Base-by-base conservation (phyloP, 768 basidiomycete genomes). In the Xerocomellus intermedius region DNA sequence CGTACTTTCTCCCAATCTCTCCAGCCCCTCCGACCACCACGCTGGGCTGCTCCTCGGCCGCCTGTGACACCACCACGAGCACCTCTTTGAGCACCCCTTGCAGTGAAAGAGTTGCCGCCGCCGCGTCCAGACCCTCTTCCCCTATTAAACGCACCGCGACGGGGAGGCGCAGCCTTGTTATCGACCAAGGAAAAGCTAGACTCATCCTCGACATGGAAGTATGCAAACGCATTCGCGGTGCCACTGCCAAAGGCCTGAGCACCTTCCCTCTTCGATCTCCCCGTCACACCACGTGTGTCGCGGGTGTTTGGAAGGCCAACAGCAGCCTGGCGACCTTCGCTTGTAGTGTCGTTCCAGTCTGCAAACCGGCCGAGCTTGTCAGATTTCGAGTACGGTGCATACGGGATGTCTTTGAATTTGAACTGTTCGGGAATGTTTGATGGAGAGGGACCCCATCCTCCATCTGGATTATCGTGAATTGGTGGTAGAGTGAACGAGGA, bases 341-440 rank as follows among this genome's bases (percentile, higher is more conserved):
- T 68, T 30, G 86, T 80, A 24, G 84, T 73, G 49, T 93, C 91
- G 73, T 93, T 92, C 95, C 96, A 99, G 77, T 99, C 96, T 45
- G 96, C 96, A 67, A 99, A 91, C 50, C 96, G 87, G 50, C 93
- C 94, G 52, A 99, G 86, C 73, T 98, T 98, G 80, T 99, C 97
- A 36, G 92, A 87, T 84, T 99, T 99, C 75, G 94, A 94, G 81
- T 92, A 98, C 5, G 95, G 95, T 1, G 96, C 95, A 69, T 98
- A 99, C 43, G 97, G 97, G 56, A 98, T 97, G 64, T 98, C 97
- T 73, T 92, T 94, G 82, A 97, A 97, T 75, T 95, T 94, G 77
- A 96, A 98, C 59, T 93, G 87, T 42, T 88, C 79, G 1, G 96
- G 94, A 21, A 95, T 77, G 71, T 90, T 88, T 1, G 87, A 82